Base-by-base conservation (phyloP, 805 yeast species). In the Komagataella populi region DNA sequence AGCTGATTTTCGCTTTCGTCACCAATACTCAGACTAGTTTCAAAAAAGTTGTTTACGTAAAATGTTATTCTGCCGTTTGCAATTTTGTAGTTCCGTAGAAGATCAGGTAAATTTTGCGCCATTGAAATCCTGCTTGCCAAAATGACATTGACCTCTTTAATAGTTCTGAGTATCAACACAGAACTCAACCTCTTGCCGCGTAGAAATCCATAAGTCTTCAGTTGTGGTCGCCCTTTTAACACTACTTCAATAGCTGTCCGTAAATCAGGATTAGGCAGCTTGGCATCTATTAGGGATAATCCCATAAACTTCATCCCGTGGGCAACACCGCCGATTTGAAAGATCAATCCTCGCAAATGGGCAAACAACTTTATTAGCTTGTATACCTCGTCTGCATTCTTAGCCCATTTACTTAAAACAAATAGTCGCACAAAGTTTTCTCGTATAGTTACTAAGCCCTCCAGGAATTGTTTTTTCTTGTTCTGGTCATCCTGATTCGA, bases 251-350 rank as follows among this genome's bases (percentile, higher is more conserved):
- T 69, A 1, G 96, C 87, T 0, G 98, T 90, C 22, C 81, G 75
- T 18, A 93, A 64, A 65, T 93, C 99, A 0, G 96, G 93, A 63
- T 88, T 87, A 4, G 96, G 96, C 50, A 91, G 68, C 60, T 95
- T 90, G 0, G 99, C 98, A 24, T 89, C 86, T 1, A 88, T 77
- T 55, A 86, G 66, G n/a, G 83, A 78, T 22, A 85, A 69, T n/a
- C 73, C 72, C 55, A 82, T 85, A 45, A 89, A 69, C 10, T 84
- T 81, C 74, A 76, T 60, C 76, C 80, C 60, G 46, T 87, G 86
- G 59, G 88, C 95, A 30, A 30, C 39, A 30, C 14, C 14, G 10
- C 39, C 39, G 12, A 30, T 30, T 10, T 30, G 14, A 8, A 30
- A 30, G 10, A 30, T 30, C n/a, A 30, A 3, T 49, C 81, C 81